Base-by-base conservation (phyloP, 2,329 filamentous ascomycete genomes). In the Fusarium sterilihyphosum region DNA sequence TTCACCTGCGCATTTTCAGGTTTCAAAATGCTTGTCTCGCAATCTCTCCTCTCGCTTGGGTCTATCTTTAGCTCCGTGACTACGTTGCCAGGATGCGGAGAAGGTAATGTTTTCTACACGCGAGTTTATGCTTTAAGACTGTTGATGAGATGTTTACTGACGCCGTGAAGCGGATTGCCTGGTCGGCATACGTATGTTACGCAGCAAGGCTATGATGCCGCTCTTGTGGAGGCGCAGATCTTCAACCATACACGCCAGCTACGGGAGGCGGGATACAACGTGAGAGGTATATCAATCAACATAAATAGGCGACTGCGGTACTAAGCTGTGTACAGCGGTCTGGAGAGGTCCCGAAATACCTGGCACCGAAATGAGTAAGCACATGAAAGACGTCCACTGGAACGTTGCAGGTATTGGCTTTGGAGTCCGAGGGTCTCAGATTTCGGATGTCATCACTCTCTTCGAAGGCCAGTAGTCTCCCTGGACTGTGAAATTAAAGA, bases 71-170 rank as follows among this genome's bases (percentile, higher is more conserved):
- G 52, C 17, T 33, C 52, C 0, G 52, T 67, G 3, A 58, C 65
- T 0, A 17, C 44, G 4, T 6, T 59, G 1, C 40, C 47, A 0
- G 50, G 67, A 8, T 70, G 58, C 6, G 65, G 67, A 0, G 67
- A 70, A 37, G 59, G 70, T 0, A 70, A 65, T 7, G 58, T 70
- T 2, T 65, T 70, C 8, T 70, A 70, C 22, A 70, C 67, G 38
- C 26, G 40, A 8, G 62, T 20, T 12, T 0, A 14, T 17, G 6
- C 29, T 14, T n/a, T 5, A 2, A 2, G 11, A 10, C 1, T 17
- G 4, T 1, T 24, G 4, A 17, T 20, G 5, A 4, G 7, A 12
- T 2, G 4, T 6, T 20, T 12, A 8, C 17, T 33, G 8, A n/a
- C 5, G 0, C 2, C 1, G 0, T 20, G 3, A 38, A 70, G 67